Evolutionary conservation across 108 stramenopile species (phyloP).

Genomic region (Licmophora abbreviata): DNA sequence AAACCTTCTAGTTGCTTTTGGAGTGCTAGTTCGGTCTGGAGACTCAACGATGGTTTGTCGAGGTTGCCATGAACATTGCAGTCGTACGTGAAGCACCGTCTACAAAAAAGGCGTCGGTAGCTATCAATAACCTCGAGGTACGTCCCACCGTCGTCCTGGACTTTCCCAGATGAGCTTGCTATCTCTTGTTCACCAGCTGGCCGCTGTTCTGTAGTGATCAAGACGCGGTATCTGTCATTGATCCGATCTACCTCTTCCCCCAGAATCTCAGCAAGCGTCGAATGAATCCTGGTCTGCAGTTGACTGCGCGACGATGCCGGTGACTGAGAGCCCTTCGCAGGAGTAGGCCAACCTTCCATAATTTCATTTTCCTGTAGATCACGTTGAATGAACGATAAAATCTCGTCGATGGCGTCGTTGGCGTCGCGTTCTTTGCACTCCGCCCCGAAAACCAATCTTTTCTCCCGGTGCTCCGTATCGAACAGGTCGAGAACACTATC

Average conservation of each 20-base stretch:
- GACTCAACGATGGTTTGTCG: constrained; percentile 19
- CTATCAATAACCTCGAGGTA: constrained; percentile 42
- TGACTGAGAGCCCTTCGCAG: too few species aligned
- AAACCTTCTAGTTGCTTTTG: constrained; percentile 32
- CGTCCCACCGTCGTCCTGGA: too few species aligned
- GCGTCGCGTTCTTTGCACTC: constrained; percentile 19
- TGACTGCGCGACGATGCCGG: too few species aligned
- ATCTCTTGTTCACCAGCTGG: too few species aligned
- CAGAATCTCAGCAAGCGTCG: background rate
- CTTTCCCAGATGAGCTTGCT: too few species aligned
- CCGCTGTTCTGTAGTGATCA: too few species aligned
- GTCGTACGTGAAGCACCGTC: constrained; percentile 61
- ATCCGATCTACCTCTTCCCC: constrained; percentile 3
- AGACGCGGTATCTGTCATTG: constrained; percentile 4
- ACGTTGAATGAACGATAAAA: background rate
- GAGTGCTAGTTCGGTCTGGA: constrained; percentile 34
- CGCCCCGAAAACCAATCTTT: constrained; percentile 26
- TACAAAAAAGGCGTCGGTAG: constrained; percentile 52
- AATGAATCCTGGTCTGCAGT: too few species aligned
- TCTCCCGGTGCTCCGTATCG: constrained; percentile 21
- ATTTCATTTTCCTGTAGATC: background rate
- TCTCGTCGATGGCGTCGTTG: constrained; percentile 8
- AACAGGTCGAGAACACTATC: constrained; percentile 39
- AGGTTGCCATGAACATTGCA: constrained; percentile 49
- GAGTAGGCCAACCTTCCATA: too few species aligned